phyloP scores from a whole-genome alignment of 2,329 filamentous ascomycete species.

The Atkinsonella hypoxylon region DNA sequence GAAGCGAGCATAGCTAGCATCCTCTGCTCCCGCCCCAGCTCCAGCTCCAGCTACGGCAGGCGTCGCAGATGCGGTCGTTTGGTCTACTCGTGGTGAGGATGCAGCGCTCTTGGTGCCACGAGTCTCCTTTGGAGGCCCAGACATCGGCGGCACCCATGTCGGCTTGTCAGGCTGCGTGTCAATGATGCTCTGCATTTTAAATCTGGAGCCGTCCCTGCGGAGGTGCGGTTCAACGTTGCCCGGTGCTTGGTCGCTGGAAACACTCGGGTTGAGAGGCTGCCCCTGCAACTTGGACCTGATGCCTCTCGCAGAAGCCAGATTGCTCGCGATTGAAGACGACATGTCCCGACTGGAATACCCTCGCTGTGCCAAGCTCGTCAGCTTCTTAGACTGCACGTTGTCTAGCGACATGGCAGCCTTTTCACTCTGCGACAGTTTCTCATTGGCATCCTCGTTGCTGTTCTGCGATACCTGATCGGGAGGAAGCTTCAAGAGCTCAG shows the following conservation, averaged over 20 bases:
- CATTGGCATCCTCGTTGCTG: slow-evolving; percentile 11
- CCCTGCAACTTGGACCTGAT: slow-evolving; percentile 55
- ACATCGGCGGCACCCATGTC: slow-evolving; percentile 36
- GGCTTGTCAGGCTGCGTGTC: slow-evolving; percentile 40
- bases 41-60: slow-evolving; percentile 8
- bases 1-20: slow-evolving; percentile 81
- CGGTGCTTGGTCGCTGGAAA: slow-evolving; percentile 62
- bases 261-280: slow-evolving; percentile 57
- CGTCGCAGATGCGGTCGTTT: slow-evolving; percentile 2
- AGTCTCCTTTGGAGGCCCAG: slow-evolving; percentile 12
- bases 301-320: slow-evolving; percentile 73
- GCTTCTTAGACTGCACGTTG: slow-evolving; percentile 10
- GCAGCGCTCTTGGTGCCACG: slow-evolving; percentile 12
- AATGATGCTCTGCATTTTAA: slow-evolving; percentile 45
- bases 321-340: slow-evolving; percentile 76
- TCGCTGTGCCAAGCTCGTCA: slow-evolving; percentile 25
- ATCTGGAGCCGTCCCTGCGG: slow-evolving; percentile 35
- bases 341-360: slow-evolving; percentile 53
- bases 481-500: slow-evolving; percentile 66
- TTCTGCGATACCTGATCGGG: slow-evolving; percentile 28
- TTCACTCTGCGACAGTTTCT: slow-evolving; percentile 13
- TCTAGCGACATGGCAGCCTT: slow-evolving; percentile 11
- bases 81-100: slow-evolving; percentile 16
- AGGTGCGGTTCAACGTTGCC: slow-evolving; percentile 53
- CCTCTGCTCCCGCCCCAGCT: slow-evolving; percentile 29